phyloP scores from a whole-genome alignment of 2,329 filamentous ascomycete genomes.

The Nothomitra cinnamomea region DNA sequence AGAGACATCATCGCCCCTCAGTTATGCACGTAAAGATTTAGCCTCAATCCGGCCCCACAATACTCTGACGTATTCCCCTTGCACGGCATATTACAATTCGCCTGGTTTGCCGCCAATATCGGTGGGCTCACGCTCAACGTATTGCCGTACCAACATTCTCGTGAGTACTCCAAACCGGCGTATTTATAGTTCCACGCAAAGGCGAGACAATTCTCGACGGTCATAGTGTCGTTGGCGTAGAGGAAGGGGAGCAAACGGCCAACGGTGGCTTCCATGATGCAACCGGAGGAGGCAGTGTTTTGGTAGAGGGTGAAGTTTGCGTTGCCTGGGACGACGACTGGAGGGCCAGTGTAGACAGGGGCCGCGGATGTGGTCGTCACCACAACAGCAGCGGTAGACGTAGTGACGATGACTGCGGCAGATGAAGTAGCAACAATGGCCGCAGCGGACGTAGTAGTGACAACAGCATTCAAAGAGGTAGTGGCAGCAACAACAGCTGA shows the following conservation, averaged over 20 bases:
- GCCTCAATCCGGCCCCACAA: not conserved
- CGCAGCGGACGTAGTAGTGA: too few relatives aligned
- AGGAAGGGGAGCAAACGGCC: not conserved
- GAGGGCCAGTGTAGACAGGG: not conserved
- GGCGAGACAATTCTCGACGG: not conserved
- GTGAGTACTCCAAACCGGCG: not conserved
- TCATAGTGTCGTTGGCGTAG: not conserved
- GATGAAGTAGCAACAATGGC: too few relatives aligned
- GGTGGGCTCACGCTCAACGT: not conserved
- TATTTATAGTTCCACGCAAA: not conserved
- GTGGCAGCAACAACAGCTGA: too few relatives aligned
- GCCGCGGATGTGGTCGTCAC: not conserved
- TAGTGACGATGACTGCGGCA: not conserved
- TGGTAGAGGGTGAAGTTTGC: not conserved
- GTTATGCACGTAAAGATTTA: too few relatives aligned
- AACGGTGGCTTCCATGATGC: not conserved
- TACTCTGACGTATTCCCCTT: not conserved
- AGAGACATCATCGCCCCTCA: too few relatives aligned
- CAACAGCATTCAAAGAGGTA: too few relatives aligned
- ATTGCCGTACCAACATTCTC: slow-evolving; percentile 2
- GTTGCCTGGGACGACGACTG: not conserved
- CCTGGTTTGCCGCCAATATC: not conserved
- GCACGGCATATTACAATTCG: not conserved
- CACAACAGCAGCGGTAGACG: not conserved
- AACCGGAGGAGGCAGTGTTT: not conserved